These are phyloP conservation scores for Aspergillus steynii DNA, from an alignment of 495 filamentous ascomycete genomes.

Conservation along the genomic window DNA sequence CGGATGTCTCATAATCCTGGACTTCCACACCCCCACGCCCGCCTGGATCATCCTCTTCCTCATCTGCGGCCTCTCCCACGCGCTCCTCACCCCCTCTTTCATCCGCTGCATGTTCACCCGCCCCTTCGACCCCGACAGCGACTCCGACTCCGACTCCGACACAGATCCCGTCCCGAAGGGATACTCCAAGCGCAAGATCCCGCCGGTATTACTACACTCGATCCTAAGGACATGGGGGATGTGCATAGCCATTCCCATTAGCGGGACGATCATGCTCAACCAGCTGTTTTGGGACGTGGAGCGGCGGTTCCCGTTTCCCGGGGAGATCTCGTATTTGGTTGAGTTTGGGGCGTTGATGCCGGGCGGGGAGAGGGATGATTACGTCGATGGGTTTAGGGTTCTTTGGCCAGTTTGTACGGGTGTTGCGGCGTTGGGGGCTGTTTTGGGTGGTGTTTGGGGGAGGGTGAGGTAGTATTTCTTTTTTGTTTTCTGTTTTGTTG, in stretches of 20 bases:
- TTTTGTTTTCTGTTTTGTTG: background rate
- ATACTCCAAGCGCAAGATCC: conserved; percentile 9
- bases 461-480: background rate
- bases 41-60: conserved; percentile 56
- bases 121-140: conserved; percentile 10
- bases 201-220: conserved; percentile 48
- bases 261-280: conserved; percentile 61
- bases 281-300: conserved; percentile 22
- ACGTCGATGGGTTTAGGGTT: conserved; percentile 1
- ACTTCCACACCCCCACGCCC: conserved; percentile 41
- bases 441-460: conserved; percentile 1
- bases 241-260: conserved; percentile 62
- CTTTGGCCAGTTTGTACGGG: conserved; percentile 3
- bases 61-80: conserved; percentile 54
- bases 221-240: conserved; percentile 63
- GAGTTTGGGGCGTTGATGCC: conserved; percentile 3
- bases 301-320: conserved; percentile 8
- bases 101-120: conserved; percentile 46
- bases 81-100: conserved; percentile 53
- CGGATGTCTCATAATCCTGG: conserved; percentile 53
- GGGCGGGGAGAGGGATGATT: background rate
- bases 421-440: conserved; percentile 1
- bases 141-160: background rate
- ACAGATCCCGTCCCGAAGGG: background rate
- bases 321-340: conserved; percentile 6